Conservation (phyloP, 345 rosid species). For the Euphorbia lathyris region DNA sequence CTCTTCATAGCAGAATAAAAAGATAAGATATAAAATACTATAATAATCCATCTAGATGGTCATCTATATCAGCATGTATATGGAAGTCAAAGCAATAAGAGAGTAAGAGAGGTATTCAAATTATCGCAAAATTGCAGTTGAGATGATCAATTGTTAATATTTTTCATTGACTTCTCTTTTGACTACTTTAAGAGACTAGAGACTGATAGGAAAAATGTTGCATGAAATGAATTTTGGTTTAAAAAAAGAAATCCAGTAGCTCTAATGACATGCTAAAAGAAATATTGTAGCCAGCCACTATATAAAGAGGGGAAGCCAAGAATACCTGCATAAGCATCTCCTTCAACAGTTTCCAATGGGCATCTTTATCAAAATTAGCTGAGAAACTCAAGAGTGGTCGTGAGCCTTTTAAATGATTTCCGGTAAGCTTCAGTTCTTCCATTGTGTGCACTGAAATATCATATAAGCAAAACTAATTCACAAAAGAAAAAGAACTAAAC, state of each 20-base stretch:
- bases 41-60: background rate
- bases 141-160: background rate
- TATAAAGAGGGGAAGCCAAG: background rate
- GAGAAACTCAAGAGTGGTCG: slow-evolving; percentile 86
- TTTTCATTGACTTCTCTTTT: background rate
- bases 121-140: background rate
- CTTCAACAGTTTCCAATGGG: slow-evolving; percentile 89
- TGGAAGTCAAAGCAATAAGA: background rate
- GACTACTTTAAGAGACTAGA: background rate
- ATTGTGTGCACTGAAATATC: slow-evolving; percentile 86
- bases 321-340: slow-evolving; percentile 79
- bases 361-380: slow-evolving; percentile 71
- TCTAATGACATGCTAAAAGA: background rate
- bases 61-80: background rate
- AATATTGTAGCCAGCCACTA: background rate
- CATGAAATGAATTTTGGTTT: background rate
- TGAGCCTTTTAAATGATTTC: slow-evolving; percentile 87
- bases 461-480: background rate
- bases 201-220: background rate
- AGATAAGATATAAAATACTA: background rate
- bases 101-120: background rate
- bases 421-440: slow-evolving; percentile 96
- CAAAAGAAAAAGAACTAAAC: background rate
- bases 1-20: slow-evolving; percentile 1
- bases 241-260: background rate